These are phyloP conservation scores for Lentinus polychrous DNA, from an alignment of 1,284 basidiomycete genomes.

Conservation along the genomic window DNA sequence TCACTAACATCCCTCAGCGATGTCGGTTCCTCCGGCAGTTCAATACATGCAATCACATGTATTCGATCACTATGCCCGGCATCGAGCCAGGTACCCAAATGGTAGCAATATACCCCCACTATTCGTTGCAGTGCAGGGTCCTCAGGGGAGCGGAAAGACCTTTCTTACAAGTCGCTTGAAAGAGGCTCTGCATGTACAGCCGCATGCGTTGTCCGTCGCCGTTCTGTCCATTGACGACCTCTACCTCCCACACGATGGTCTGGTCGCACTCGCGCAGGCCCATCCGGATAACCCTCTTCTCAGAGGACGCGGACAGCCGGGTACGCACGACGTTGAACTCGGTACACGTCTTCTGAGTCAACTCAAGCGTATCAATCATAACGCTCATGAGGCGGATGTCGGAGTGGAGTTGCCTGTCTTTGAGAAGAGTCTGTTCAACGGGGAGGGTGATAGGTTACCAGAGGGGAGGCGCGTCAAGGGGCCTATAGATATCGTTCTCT, in stretches of 20 bases:
- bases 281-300: slow-evolving; percentile 61
- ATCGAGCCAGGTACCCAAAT: slow-evolving; percentile 18
- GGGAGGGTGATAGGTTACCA: slow-evolving; percentile 76
- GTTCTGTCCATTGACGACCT: slow-evolving; percentile 83
- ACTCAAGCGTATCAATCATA: slow-evolving; percentile 42
- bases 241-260: slow-evolving; percentile 64
- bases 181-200: slow-evolving; percentile 38
- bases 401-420: slow-evolving; percentile 68
- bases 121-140: slow-evolving; percentile 80
- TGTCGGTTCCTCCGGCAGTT: slow-evolving; percentile 25
- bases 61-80: slow-evolving; percentile 26
- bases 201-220: slow-evolving; percentile 50
- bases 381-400: slow-evolving; percentile 5
- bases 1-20: slow-evolving; percentile 8
- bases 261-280: slow-evolving; percentile 45
- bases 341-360: slow-evolving; percentile 45
- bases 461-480: slow-evolving; percentile 33
- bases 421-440: slow-evolving; percentile 77
- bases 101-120: slow-evolving; percentile 35
- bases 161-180: slow-evolving; percentile 56
- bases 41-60: slow-evolving; percentile 40
- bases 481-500: slow-evolving; percentile 77
- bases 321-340: slow-evolving; percentile 77
- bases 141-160: slow-evolving; percentile 83
- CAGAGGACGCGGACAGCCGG: slow-evolving; percentile 78